A percentile compares a stretch with the other conserved stretches of the same genome.
These are phyloP conservation scores for Tolypocladium ovalisporum DNA, from an alignment of 2,329 filamentous ascomycete species.

Conservation along the genomic window DNA sequence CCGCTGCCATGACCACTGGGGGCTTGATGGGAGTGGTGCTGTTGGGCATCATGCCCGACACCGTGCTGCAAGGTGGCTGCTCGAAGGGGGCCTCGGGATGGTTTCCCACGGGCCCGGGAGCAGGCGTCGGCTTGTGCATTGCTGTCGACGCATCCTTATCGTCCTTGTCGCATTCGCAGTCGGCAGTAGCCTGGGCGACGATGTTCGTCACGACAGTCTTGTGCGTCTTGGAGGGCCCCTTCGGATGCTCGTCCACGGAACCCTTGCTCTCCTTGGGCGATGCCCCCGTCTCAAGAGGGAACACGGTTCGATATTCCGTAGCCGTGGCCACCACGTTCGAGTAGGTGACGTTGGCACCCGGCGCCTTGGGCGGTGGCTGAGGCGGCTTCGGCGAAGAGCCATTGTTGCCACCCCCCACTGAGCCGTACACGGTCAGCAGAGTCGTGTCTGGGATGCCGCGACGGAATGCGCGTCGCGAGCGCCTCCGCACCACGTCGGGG, in stretches of 20 bases:
- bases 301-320: conserved; percentile 1
- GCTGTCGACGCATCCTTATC: not conserved
- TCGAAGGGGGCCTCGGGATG: not conserved
- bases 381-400: conserved; percentile 8
- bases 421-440: conserved; percentile 33
- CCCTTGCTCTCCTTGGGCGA: not conserved
- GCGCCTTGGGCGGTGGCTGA: conserved; percentile 22
- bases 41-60: not conserved
- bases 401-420: conserved; percentile 14
- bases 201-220: not conserved
- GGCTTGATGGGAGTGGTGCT: conserved; percentile 12
- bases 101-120: not conserved
- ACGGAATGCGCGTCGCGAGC: not conserved
- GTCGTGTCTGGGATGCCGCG: conserved; percentile 9
- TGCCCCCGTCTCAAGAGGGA: not conserved
- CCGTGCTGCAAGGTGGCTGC: not conserved
- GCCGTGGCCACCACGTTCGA: not conserved
- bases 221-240: conserved; percentile 13
- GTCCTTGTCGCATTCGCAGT: not conserved
- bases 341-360: conserved; percentile 6
- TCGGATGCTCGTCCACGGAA: conserved; percentile 11
- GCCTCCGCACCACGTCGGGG: not conserved
- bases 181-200: not conserved
- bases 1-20: conserved; percentile 1
- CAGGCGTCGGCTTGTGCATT: not conserved